phyloP scores from a whole-genome alignment of 1,284 basidiomycete genomes.

The Violaceomyces palustris region DNA sequence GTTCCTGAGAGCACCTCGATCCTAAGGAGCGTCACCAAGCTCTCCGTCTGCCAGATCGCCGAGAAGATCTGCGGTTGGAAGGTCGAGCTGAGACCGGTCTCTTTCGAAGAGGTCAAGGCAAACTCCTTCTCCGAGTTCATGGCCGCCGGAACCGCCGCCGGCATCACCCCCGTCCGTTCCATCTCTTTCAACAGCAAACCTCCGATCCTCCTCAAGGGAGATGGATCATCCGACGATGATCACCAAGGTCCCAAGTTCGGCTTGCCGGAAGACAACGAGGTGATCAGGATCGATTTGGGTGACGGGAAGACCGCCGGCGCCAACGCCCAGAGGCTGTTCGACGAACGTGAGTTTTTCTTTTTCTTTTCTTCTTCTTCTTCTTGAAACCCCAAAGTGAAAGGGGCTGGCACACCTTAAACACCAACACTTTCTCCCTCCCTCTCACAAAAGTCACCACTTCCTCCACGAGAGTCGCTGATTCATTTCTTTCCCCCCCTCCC shows the following conservation, averaged over 20 bases:
- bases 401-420: too few species aligned
- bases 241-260: slow-evolving; percentile 27
- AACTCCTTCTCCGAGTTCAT: slow-evolving; percentile 39
- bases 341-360: slow-evolving; percentile 18
- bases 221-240: neutral
- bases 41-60: slow-evolving; percentile 45
- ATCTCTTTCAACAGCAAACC: slow-evolving; percentile 49
- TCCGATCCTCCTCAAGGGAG: slow-evolving; percentile 16
- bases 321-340: slow-evolving; percentile 17
- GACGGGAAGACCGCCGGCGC: slow-evolving; percentile 51
- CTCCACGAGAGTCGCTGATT: too few species aligned
- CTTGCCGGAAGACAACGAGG: slow-evolving; percentile 27
- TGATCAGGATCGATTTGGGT: slow-evolving; percentile 48
- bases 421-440: too few species aligned
- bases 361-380: neutral
- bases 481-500: neutral
- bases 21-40: slow-evolving; percentile 35
- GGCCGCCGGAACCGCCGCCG: slow-evolving; percentile 49
- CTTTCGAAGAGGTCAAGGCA: slow-evolving; percentile 40
- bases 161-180: slow-evolving; percentile 51
- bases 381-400: too few species aligned
- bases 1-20: slow-evolving; percentile 36
- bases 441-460: too few species aligned
- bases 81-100: slow-evolving; percentile 47
- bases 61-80: slow-evolving; percentile 49